phyloP scores from a whole-genome alignment of 2,329 filamentous ascomycete genomes.

The Xylaria sp. region DNA sequence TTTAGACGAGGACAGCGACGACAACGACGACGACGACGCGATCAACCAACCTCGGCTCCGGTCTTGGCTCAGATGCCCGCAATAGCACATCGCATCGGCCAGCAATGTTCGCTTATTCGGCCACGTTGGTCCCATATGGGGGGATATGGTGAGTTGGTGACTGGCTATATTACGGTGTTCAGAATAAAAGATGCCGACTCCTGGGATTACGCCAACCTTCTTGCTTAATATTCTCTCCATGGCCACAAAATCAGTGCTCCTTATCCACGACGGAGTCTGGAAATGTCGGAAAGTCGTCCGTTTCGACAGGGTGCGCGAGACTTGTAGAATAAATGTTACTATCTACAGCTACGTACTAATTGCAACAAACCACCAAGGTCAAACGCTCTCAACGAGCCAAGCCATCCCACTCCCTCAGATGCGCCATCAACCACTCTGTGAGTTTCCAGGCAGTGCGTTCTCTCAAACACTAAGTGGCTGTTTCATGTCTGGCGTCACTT shows the following conservation, averaged over 20 bases:
- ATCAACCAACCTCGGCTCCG: not conserved
- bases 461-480: slow-evolving; percentile 50
- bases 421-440: not conserved
- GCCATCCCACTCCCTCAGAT: not conserved
- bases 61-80: not conserved
- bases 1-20: not conserved
- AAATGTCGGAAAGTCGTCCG: not conserved
- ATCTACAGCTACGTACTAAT: slow-evolving; percentile 18
- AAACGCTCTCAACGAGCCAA: not conserved
- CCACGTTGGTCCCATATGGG: not conserved
- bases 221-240: not conserved
- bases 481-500: slow-evolving; percentile 56
- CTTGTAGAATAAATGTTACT: slow-evolving; percentile 28
- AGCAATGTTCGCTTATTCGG: not conserved
- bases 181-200: not conserved
- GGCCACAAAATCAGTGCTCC: not conserved
- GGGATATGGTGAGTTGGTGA: not conserved
- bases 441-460: not conserved
- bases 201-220: not conserved
- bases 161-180: not conserved
- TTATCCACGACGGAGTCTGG: not conserved
- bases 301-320: slow-evolving; percentile 1
- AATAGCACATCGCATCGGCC: not conserved
- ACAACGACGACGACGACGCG: not conserved
- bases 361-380: not conserved